Evolutionary conservation across 2,329 filamentous ascomycete genomes (phyloP), one percentile per base, ranked within the genome.

Genomic region (Fusarium annulatum): DNA sequence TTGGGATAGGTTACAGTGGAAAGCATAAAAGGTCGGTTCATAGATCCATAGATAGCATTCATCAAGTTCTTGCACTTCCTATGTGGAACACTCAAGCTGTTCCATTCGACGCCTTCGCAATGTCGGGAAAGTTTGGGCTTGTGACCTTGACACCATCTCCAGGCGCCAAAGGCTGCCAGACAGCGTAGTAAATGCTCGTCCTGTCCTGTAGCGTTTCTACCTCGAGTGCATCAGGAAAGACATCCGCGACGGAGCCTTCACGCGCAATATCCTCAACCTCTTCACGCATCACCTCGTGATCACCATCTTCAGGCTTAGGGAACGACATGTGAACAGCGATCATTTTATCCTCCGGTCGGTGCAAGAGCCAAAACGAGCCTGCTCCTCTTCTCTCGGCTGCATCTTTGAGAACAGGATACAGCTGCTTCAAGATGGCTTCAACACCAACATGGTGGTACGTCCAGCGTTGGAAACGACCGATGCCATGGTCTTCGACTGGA

Each of bases 381-480:
- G 74, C 74, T 7, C 62, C 67, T 10, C 64, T 66, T 7, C 63
- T 69, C 43, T 71, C 60, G 3, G 74, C 74, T 2, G 53, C 69
- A 18, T 73, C 72, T 11, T 64, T 76, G 1, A 76, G 30, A 6
- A 67, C 57, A 1, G 74, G 74, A n/a, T 76, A 76, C 18, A 69
- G 36, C 46, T 76, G 72, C 4, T 42, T 70, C n/a, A 76, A 14
- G 12, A 75, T 61, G 5, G 62, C 56, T 8, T 66, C 69, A 1
- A 69, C 72, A 7, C 59, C 60, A 1, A 67, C 53, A 18, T 48
- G 45, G 6, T 71, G 53, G 14, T 75, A 75, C 7, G 61, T 42
- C 74, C 74, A 76, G 9, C 74, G 74, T 26, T 76, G 74, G 14
- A 76, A 67, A 9, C 74, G 74, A 0, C 74, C 72, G 2, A 76